Base-by-base conservation (phyloP, 2,329 filamentous ascomycete genomes). In the Elsinoe arachidis region DNA sequence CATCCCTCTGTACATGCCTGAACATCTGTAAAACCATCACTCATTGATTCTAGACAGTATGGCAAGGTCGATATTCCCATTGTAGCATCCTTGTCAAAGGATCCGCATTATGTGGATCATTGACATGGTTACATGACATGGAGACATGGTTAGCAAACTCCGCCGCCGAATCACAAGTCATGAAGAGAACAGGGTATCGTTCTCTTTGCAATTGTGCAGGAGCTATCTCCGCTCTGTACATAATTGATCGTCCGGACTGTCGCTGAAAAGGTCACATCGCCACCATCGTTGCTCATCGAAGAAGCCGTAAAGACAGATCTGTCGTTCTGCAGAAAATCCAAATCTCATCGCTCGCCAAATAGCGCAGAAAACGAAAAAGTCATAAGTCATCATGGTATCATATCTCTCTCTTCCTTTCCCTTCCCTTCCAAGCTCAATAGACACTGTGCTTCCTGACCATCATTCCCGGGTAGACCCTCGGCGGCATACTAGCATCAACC, bases 401-500 rank as follows among this genome's bases (percentile, higher is more conserved):
- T 46, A 46, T 23, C 6, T 6, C 26, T 26, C 41, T 46, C 19
- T 26, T 26, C 1, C n/a, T 19, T 26, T 23, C 1, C n/a, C 41
- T 26, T 23, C 7, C 26, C 26, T 30, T 30, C 26, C 26, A 5
- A 5, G 26, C 41, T 46, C 41, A 46, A 23, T 46, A 26, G 2
- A 23, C 41, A 46, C 41, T 46, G 19, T 46, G 41, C 41, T 35
- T 51, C 33, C 46, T 53, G 5, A n/a, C 17, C 5, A 53, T 7
- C 34, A 55, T 43, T 9, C 54, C 54, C 17, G 54, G 54, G 17
- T 49, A 46, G 6, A 46, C 21, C 14, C 38, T 46, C 5, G 54
- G 54, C 39, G 54, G 54, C 54, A 56, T 56, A 23, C 41, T 56
- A 23, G 54, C 54, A 14, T 46, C 41, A 6, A 56, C 54, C 14